Conservation (phyloP, 1,284 basidiomycete genomes). For the Ganoderma sinense region DNA sequence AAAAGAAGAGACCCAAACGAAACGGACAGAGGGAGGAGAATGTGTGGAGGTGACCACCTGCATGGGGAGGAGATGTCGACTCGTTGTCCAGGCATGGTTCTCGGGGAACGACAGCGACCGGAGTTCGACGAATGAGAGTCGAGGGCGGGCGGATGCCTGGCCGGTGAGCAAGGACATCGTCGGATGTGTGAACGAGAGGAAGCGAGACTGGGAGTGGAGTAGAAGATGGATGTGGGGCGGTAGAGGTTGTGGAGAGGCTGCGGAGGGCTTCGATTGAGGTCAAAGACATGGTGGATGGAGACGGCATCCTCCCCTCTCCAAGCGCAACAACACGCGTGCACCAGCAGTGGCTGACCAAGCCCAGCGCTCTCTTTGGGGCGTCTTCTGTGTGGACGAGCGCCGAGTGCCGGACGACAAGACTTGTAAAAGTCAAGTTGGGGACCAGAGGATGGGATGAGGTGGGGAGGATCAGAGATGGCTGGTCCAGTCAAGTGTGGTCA, state of each 20-base stretch:
- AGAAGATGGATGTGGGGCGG: slow-evolving; percentile 5
- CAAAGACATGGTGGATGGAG: slow-evolving; percentile 15
- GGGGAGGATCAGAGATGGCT: not conserved
- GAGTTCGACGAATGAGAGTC: too few relatives aligned
- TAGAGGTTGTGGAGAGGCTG: not conserved
- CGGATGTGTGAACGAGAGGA: too few relatives aligned
- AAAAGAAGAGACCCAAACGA: too few relatives aligned
- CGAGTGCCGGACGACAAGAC: not conserved
- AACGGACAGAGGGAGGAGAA: too few relatives aligned
- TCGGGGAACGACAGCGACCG: too few relatives aligned
- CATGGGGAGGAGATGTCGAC: too few relatives aligned
- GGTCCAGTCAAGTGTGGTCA: too few relatives aligned
- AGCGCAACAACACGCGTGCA: not conserved
- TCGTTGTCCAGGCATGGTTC: too few relatives aligned
- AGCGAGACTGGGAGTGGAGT: too few relatives aligned
- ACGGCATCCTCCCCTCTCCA: slow-evolving; percentile 1
- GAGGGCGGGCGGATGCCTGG: too few relatives aligned
- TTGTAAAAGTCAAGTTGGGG: not conserved
- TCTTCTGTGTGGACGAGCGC: not conserved
- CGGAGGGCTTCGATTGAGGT: slow-evolving; percentile 13
- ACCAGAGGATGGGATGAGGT: not conserved
- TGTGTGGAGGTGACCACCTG: too few relatives aligned
- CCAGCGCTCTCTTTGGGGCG: not conserved
- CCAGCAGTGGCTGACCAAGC: not conserved
- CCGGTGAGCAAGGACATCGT: too few relatives aligned